phyloP scores from a whole-genome alignment of 352 stramenopile species.

The Phytophthora sansomeana region DNA sequence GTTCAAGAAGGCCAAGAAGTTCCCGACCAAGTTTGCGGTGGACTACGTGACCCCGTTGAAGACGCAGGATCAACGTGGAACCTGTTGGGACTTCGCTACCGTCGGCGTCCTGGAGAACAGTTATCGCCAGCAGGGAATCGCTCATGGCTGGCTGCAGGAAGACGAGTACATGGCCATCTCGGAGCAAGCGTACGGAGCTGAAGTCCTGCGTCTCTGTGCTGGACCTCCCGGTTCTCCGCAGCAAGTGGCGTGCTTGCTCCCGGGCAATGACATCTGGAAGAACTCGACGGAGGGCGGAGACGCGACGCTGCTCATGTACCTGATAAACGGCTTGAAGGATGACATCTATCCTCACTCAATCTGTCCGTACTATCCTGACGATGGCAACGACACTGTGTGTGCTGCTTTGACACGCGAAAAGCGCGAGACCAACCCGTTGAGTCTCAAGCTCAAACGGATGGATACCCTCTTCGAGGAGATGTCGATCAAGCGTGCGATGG shows the following conservation, averaged over 20 bases:
- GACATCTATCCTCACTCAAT: conserved; percentile 59
- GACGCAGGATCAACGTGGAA: conserved; percentile 68
- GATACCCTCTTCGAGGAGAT: conserved; percentile 50
- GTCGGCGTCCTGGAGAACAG: conserved; percentile 63
- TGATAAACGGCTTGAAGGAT: conserved; percentile 56
- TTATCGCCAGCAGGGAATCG: conserved; percentile 63
- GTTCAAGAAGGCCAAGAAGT: conserved; percentile 21
- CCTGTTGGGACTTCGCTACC: conserved; percentile 72
- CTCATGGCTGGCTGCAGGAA: conserved; percentile 52
- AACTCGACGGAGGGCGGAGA: conserved; percentile 70
- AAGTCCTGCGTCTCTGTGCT: conserved; percentile 59
- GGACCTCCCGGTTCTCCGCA: conserved; percentile 53
- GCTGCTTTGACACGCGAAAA: conserved; percentile 42
- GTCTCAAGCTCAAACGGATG: conserved; percentile 53
- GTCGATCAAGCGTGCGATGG: conserved; percentile 53
- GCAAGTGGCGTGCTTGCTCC: conserved; percentile 57
- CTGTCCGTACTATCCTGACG: conserved; percentile 54
- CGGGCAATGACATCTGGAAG: conserved; percentile 57
- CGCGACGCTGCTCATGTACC: conserved; percentile 53
- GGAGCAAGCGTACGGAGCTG: conserved; percentile 64
- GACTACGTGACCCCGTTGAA: conserved; percentile 61
- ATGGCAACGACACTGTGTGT: conserved; percentile 59
- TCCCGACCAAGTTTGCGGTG: conserved; percentile 64
- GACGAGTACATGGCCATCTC: conserved; percentile 64
- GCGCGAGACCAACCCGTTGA: conserved; percentile 56